Evolutionary conservation across 2,329 filamentous ascomycete genomes (phyloP).

Genomic region (Dactylella cylindrospora): DNA sequence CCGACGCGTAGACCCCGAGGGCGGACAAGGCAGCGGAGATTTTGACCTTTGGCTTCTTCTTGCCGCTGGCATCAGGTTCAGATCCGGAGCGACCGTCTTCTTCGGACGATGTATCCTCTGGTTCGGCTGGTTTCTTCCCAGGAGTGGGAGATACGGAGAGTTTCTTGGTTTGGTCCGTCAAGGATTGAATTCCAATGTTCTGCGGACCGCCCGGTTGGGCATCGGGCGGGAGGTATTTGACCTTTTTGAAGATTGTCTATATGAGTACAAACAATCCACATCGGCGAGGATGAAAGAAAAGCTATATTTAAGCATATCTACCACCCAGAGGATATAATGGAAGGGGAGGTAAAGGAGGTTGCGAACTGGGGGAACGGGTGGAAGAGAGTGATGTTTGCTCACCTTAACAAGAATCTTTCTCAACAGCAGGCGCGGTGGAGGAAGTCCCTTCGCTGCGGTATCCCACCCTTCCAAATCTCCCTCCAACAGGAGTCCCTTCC

Average conservation of each 20-base stretch:
- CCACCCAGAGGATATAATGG: not conserved
- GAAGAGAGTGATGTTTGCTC: not conserved
- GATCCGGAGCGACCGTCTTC: constrained; percentile 17
- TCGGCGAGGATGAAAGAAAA: constrained; percentile 3
- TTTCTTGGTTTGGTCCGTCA: constrained; percentile 14
- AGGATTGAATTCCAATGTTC: constrained; percentile 10
- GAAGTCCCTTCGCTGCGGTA: constrained; percentile 56
- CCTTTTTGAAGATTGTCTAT: constrained; percentile 46
- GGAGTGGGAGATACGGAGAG: constrained; percentile 8
- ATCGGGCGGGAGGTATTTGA: constrained; percentile 47
- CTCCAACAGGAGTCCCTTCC: constrained; percentile 73
- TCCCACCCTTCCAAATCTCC: constrained; percentile 57
- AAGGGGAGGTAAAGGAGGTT: not conserved
- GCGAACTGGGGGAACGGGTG: not conserved
- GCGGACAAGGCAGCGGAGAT: constrained; percentile 46
- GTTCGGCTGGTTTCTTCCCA: too few relatives aligned
- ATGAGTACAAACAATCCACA: constrained; percentile 31
- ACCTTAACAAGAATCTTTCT: constrained; percentile 84
- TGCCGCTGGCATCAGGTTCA: constrained; percentile 21
- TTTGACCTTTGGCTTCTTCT: constrained; percentile 46
- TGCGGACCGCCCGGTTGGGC: constrained; percentile 30
- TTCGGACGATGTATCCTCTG: not conserved
- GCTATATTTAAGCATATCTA: constrained; percentile 28
- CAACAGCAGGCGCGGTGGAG: constrained; percentile 69
- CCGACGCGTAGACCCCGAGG: constrained; percentile 48